phyloP scores from a whole-genome alignment of 768 basidiomycete species.

The Lactarius psammicola region DNA sequence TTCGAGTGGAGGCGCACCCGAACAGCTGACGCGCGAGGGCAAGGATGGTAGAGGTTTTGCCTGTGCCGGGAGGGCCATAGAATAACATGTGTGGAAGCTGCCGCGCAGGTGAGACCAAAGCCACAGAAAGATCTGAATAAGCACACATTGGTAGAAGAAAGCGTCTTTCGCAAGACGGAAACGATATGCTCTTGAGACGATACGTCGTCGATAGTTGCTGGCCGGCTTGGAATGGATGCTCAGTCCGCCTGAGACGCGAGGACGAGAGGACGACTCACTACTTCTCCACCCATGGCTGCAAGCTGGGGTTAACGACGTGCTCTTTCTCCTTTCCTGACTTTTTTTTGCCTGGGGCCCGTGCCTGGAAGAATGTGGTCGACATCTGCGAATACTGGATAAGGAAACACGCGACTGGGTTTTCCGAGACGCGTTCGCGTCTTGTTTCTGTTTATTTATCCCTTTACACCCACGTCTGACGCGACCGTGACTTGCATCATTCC shows the following conservation, averaged over 20 bases:
- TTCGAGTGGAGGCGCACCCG: slow-evolving; percentile 53
- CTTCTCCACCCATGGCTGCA: slow-evolving; percentile 98
- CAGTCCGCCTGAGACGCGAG: background rate
- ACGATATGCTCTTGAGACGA: slow-evolving; percentile 97
- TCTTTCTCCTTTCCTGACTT: slow-evolving; percentile 33
- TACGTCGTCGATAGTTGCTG: slow-evolving; percentile 96
- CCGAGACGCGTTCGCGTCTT: slow-evolving; percentile 6
- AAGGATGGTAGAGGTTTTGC: slow-evolving; percentile 97
- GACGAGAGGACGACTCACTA: slow-evolving; percentile 55
- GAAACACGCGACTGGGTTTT: slow-evolving; percentile 21
- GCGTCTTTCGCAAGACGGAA: slow-evolving; percentile 84
- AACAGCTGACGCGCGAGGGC: slow-evolving; percentile 92
- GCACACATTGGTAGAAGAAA: slow-evolving; percentile 87
- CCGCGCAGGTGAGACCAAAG: slow-evolving; percentile 3
- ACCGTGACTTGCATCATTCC: background rate
- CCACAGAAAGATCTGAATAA: background rate
- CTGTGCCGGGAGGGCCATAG: slow-evolving; percentile 98
- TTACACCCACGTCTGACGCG: slow-evolving; percentile 17
- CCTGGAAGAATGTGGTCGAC: slow-evolving; percentile 58
- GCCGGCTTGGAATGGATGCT: slow-evolving; percentile 56
- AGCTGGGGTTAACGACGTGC: slow-evolving; percentile 47
- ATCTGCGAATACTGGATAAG: slow-evolving; percentile 36
- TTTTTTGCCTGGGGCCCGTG: slow-evolving; percentile 33
- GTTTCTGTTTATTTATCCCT: slow-evolving; percentile 11
- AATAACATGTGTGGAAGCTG: slow-evolving; percentile 99